Conservation (phyloP, 106 monocot species). For the Allium cepa region DNA sequence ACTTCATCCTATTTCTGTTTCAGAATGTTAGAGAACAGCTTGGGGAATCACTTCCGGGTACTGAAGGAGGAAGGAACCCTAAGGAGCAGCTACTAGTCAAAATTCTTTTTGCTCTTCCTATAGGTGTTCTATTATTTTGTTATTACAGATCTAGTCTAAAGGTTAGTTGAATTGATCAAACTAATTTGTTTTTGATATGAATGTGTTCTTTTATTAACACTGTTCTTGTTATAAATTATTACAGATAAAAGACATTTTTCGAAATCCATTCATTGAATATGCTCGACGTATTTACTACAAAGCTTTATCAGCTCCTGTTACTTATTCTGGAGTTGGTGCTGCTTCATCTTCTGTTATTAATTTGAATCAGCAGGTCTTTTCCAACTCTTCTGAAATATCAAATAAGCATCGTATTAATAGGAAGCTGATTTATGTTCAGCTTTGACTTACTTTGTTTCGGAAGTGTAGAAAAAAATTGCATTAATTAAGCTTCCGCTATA, state of each 20-base stretch:
- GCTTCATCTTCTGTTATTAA: slow-evolving; percentile 45
- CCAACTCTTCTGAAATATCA: neutral
- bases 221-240: too few relatives aligned
- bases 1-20: too few relatives aligned
- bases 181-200: neutral
- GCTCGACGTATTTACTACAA: slow-evolving; percentile 44
- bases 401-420: neutral
- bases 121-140: slow-evolving; percentile 40
- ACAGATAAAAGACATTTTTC: neutral
- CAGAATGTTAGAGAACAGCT: slow-evolving; percentile 74
- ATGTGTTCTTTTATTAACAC: too few relatives aligned
- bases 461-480: neutral
- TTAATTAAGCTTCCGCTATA: neutral
- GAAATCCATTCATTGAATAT: slow-evolving; percentile 36
- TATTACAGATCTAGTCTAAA: slow-evolving; percentile 53
- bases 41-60: slow-evolving; percentile 86
- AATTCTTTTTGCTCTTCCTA: slow-evolving; percentile 59
- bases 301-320: slow-evolving; percentile 35
- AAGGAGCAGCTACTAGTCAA: slow-evolving; percentile 44
- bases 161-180: slow-evolving; percentile 29
- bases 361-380: slow-evolving; percentile 67
- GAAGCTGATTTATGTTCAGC: neutral
- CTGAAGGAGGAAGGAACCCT: slow-evolving; percentile 75
- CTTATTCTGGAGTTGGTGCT: slow-evolving; percentile 54
- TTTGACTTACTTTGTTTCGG: neutral